Base-by-base conservation (phyloP, 176 grass and related monocot species). In the Guadua angustifolia region DNA sequence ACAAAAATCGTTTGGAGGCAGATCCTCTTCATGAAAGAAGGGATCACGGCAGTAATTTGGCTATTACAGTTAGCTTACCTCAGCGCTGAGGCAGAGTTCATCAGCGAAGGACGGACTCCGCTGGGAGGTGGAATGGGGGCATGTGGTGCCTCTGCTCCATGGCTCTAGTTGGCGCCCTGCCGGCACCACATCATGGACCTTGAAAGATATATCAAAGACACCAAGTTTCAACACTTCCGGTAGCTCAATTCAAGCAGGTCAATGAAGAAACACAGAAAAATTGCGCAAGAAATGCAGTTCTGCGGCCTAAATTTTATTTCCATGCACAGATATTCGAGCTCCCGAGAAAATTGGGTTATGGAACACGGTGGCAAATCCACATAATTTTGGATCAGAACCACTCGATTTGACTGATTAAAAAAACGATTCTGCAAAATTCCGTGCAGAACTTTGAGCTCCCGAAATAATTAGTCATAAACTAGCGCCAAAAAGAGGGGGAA, bases 131-230 rank as follows among this genome's bases (percentile, higher is more conserved):
- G 83, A 78, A 84, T 22, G 83, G 72, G 72, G 86, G 70, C 52
- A 80, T 61, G 47, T 77, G 76, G 12, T 88, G 86, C 67, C 87
- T 97, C 86, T 91, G 95, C 82, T 97, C 95, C 87, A 91, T 94
- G 70, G 87, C 58, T 81, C 85, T 87, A 85, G 88, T 89, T 79
- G 90, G 90, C 95, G 94, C 94, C 88, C 85, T 94, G 84, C 82
- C 69, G 85, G 73, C 56, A 50, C 81, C 62, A 63, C 66, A 51
- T 55, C 87, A 85, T 78, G 73, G 83, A 82, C 44, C 82, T 88
- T 32, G 68, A 12, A 56, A 83, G 16, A 74, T 15, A 51, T 11
- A 69, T 5, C 78, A 43, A 52, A 47, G 5, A 29, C 32, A 47
- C 33, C 69, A 64, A 75, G 69, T 75, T 71, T 74, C 78, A 83